phyloP scores from a whole-genome alignment of 2,329 filamentous ascomycete genomes.

The Xylaria sp. region DNA sequence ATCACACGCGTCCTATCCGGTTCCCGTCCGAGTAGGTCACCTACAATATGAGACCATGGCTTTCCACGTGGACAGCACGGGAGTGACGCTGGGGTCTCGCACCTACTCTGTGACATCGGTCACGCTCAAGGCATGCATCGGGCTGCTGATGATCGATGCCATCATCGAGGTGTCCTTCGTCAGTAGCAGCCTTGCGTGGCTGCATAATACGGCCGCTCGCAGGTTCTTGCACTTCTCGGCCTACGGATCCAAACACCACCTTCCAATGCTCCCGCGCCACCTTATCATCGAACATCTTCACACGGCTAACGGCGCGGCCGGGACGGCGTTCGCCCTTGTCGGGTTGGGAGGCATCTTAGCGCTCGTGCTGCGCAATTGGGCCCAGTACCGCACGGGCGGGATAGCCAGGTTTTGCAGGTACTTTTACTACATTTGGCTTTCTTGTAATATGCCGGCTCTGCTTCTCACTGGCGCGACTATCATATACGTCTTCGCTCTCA shows the following conservation, averaged over 20 bases:
- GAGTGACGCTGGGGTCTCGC: not conserved
- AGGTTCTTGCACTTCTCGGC: conserved; percentile 43
- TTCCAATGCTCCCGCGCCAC: conserved; percentile 47
- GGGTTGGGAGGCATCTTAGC: conserved; percentile 49
- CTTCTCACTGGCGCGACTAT: conserved; percentile 52
- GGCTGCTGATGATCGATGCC: conserved; percentile 51
- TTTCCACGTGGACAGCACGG: not conserved
- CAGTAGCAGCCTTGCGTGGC: conserved; percentile 52
- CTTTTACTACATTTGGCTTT: conserved; percentile 51
- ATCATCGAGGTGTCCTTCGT: conserved; percentile 54
- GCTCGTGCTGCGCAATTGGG: conserved; percentile 45
- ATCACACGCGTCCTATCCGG: not conserved
- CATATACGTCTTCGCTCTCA: conserved; percentile 51
- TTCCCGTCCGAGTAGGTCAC: not conserved
- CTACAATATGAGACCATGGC: not conserved
- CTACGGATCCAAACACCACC: conserved; percentile 38
- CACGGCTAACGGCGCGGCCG: conserved; percentile 55
- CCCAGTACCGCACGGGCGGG: conserved; percentile 37
- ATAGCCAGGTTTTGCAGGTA: conserved; percentile 19
- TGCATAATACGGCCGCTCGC: conserved; percentile 48
- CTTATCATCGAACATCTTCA: conserved; percentile 55
- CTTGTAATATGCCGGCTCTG: conserved; percentile 48
- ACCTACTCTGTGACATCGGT: conserved; percentile 22
- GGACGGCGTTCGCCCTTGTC: conserved; percentile 51
- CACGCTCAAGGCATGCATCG: conserved; percentile 43